A percentile compares a stretch with the other conserved stretches of the same genome.
Evolutionary conservation across 2,329 filamentous ascomycete genomes (phyloP).

Genomic region (Pleurostoma richardsiae): DNA sequence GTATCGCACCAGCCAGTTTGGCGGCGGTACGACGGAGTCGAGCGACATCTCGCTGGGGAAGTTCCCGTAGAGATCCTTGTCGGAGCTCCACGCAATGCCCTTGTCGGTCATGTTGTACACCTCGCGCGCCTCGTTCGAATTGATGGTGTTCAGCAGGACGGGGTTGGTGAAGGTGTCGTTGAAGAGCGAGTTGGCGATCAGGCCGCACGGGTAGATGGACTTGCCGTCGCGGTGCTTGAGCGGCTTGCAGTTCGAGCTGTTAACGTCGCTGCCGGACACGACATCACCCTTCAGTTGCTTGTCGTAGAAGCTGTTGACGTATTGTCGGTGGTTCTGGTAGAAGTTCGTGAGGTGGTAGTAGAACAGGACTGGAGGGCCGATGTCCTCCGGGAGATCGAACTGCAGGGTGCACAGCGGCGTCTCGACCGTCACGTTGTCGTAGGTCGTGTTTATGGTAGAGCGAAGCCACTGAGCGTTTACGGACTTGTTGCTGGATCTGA

Average conservation of each 20-base stretch:
- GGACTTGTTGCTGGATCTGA: slow-evolving; percentile 51
- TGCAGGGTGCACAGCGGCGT: slow-evolving; percentile 63
- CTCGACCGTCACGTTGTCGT: slow-evolving; percentile 27
- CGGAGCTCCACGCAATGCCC: slow-evolving; percentile 82
- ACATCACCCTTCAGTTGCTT: slow-evolving; percentile 72
- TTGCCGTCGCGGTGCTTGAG: slow-evolving; percentile 52
- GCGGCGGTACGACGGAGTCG: slow-evolving; percentile 69
- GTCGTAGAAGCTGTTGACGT: slow-evolving; percentile 83
- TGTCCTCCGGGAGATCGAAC: slow-evolving; percentile 74
- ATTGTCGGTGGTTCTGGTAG: slow-evolving; percentile 97
- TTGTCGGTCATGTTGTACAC: slow-evolving; percentile 74
- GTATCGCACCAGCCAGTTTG: slow-evolving; percentile 75
- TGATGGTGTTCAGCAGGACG: slow-evolving; percentile 48
- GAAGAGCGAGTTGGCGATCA: slow-evolving; percentile 96
- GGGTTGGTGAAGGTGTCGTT: slow-evolving; percentile 82
- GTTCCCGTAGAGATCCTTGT: slow-evolving; percentile 70
- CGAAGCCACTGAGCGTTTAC: slow-evolving; percentile 36
- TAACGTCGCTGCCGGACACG: slow-evolving; percentile 55
- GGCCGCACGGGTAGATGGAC: slow-evolving; percentile 88
- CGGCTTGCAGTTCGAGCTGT: slow-evolving; percentile 69
- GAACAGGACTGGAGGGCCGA: slow-evolving; percentile 78
- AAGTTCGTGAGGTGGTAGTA: slow-evolving; percentile 98
- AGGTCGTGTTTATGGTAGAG: slow-evolving; percentile 33
- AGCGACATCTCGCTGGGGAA: slow-evolving; percentile 55
- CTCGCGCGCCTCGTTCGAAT: slow-evolving; percentile 28